Evolutionary conservation across 306 rosid genomes (phyloP).

Genomic region (Cyclanthera cordifolia): DNA sequence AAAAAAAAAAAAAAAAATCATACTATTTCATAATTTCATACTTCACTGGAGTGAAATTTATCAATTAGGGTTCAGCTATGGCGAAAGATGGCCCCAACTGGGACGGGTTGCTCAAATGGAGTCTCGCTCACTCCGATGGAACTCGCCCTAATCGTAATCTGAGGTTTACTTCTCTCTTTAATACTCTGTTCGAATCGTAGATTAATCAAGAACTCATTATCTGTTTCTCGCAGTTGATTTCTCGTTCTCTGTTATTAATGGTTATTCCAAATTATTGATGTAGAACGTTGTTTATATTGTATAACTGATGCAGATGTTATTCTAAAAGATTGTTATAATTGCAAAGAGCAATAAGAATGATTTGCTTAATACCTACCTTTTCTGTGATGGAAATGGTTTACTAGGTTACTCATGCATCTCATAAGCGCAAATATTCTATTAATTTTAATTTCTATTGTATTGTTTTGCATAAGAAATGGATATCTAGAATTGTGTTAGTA

Average conservation of each 20-base stretch:
- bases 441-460: too few relatives aligned
- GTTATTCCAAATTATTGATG: not conserved
- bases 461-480: not conserved
- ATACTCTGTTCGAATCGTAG: not conserved
- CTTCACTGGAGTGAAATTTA: not conserved
- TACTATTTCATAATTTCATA: too few relatives aligned
- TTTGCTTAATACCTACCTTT: too few relatives aligned
- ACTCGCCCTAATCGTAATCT: constrained; percentile 48
- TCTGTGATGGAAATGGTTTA: too few relatives aligned
- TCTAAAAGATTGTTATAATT: not conserved
- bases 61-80: constrained; percentile 24
- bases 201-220: not conserved
- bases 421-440: not conserved
- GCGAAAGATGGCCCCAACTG: constrained; percentile 71
- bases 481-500: not conserved
- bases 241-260: not conserved
- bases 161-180: constrained; percentile 27
- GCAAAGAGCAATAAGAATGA: not conserved
- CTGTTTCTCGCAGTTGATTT: not conserved
- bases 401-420: too few relatives aligned
- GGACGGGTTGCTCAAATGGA: constrained; percentile 89
- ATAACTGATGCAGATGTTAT: not conserved
- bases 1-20: too few relatives aligned
- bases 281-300: not conserved
- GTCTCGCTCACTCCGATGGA: constrained; percentile 66